A percentile compares a stretch with the other conserved stretches of the same genome.
phyloP scores from a whole-genome alignment of 306 rosid genomes.

The Parietaria judaica region DNA sequence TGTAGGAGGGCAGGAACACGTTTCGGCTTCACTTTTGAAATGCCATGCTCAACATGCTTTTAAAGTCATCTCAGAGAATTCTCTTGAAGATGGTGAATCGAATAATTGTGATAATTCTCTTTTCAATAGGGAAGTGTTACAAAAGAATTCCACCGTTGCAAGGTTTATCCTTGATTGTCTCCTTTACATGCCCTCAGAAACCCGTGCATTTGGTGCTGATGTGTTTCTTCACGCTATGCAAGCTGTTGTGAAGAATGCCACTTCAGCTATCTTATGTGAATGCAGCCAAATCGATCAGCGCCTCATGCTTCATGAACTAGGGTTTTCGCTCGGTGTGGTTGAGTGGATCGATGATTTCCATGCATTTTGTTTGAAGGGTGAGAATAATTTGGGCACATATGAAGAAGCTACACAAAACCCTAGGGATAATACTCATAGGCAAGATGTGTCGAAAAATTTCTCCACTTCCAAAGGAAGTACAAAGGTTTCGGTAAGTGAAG shows the following conservation, averaged over 20 bases:
- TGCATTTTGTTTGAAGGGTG: slow-evolving; percentile 33
- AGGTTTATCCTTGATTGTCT: slow-evolving; percentile 74
- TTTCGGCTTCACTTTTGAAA: slow-evolving; percentile 66
- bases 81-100: slow-evolving; percentile 33
- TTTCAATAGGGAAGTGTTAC: slow-evolving; percentile 27
- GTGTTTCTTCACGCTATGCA: slow-evolving; percentile 73
- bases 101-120: slow-evolving; percentile 26
- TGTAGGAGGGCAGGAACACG: slow-evolving; percentile 67
- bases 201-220: slow-evolving; percentile 57
- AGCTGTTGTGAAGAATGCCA: slow-evolving; percentile 57
- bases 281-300: slow-evolving; percentile 57
- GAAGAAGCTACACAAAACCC: slow-evolving; percentile 26
- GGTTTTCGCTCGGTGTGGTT: slow-evolving; percentile 59
- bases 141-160: slow-evolving; percentile 39
- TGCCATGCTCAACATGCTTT: slow-evolving; percentile 61
- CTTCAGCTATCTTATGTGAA: slow-evolving; percentile 64
- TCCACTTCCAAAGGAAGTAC: slow-evolving; percentile 31
- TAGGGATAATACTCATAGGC: slow-evolving; percentile 22
- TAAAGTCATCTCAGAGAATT: slow-evolving; percentile 54
- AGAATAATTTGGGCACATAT: slow-evolving; percentile 21
- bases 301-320: slow-evolving; percentile 84
- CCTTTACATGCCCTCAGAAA: slow-evolving; percentile 59
- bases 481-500: slow-evolving; percentile 17
- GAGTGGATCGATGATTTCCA: slow-evolving; percentile 77
- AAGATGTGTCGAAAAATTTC: slow-evolving; percentile 22